phyloP scores from a whole-genome alignment of 2,329 filamentous ascomycete species.

The Amylocarpus encephaloides region DNA sequence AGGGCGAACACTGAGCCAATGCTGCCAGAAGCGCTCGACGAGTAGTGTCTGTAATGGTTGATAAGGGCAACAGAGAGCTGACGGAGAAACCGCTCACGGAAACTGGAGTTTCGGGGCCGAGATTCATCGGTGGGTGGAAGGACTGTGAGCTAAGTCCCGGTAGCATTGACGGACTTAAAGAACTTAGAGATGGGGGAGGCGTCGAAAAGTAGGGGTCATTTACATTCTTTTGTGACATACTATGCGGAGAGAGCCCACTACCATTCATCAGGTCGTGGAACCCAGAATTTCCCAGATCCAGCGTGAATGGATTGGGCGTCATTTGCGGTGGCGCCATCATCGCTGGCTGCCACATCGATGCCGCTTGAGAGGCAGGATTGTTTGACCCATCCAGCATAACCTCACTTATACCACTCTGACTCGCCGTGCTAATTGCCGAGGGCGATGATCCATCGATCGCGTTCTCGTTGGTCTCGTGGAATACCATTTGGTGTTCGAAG shows the following conservation, averaged over 20 bases:
- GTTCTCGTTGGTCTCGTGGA: conserved; percentile 64
- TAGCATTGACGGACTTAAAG: conserved; percentile 66
- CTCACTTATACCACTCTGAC: conserved; percentile 86
- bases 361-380: conserved; percentile 48
- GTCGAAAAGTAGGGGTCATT: conserved; percentile 75
- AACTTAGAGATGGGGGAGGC: conserved; percentile 66
- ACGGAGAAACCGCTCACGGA: conserved; percentile 55
- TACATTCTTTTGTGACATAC: conserved; percentile 61
- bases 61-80: conserved; percentile 51
- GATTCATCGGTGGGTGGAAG: conserved; percentile 60
- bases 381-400: conserved; percentile 80
- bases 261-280: conserved; percentile 72
- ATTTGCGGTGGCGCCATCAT: conserved; percentile 65
- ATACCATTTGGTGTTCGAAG: conserved; percentile 71
- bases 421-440: conserved; percentile 90
- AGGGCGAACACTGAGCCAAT: conserved; percentile 49
- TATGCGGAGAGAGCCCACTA: conserved; percentile 71
- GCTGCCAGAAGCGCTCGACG: conserved; percentile 55
- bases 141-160: conserved; percentile 55
- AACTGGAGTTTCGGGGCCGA: conserved; percentile 67
- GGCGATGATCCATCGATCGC: conserved; percentile 91
- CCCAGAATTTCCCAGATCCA: conserved; percentile 67
- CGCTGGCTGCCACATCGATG: conserved; percentile 63
- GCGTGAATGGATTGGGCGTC: conserved; percentile 58
- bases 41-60: conserved; percentile 60